Percentiles rank a stretch among this genome's conserved stretches.
Evolutionary conservation across 768 basidiomycete species (phyloP).

Genomic region (Trametopsis cervina): DNA sequence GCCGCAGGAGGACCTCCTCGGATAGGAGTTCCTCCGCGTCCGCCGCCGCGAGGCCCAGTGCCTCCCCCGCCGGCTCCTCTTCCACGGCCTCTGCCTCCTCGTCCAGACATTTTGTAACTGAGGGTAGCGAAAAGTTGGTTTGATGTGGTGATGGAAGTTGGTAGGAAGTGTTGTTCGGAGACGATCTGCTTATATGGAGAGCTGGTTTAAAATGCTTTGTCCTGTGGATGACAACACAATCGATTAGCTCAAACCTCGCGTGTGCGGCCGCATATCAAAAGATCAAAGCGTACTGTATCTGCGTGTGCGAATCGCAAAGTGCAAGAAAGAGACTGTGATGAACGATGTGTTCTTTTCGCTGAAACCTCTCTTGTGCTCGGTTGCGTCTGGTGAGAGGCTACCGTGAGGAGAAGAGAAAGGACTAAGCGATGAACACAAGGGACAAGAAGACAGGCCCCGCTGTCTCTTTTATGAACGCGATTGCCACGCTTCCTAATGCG

Average conservation of each 20-base stretch:
- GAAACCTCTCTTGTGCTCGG: not conserved
- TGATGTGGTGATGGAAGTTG: no score
- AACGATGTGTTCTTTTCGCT: not conserved
- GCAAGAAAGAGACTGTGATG: not conserved
- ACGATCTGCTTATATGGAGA: no score
- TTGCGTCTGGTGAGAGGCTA: not conserved
- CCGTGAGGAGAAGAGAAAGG: not conserved
- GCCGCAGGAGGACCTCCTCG: not conserved
- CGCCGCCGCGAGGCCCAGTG: not conserved
- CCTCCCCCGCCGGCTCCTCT: not conserved
- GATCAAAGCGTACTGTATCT: not conserved
- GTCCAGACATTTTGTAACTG: not conserved
- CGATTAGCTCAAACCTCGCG: not conserved
- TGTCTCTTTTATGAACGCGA: not conserved
- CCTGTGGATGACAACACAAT: not conserved
- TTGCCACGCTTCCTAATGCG: not conserved
- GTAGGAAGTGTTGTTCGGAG: no score
- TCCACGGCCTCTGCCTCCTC: not conserved
- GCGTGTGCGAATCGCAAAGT: not conserved
- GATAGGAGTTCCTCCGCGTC: constrained; percentile 5
- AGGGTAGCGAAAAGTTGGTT: no score
- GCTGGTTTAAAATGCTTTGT: no score
- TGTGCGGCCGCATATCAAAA: not conserved
- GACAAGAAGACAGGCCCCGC: not conserved
- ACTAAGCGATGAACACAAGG: not conserved